A percentile compares a stretch with the other conserved stretches of the same genome.
These are phyloP conservation scores for Lantana camara DNA, from an alignment of 257 asterid species.

Conservation along the genomic window DNA sequence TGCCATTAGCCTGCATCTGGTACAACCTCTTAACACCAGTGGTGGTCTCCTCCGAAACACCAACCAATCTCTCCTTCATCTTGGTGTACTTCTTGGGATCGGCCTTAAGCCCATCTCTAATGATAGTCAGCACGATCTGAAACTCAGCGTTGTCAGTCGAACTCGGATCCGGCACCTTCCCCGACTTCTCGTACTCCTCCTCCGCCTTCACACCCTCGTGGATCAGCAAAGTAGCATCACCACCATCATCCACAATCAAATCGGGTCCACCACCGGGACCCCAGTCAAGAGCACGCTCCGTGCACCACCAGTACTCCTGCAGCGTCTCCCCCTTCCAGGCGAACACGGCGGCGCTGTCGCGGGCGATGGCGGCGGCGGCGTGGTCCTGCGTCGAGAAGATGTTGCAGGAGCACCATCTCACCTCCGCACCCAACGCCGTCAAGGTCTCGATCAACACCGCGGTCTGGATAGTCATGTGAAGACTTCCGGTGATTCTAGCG, in stretches of 20 bases:
- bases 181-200: slow-evolving; percentile 37
- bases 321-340: slow-evolving; percentile 46
- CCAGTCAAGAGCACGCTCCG: slow-evolving; percentile 50
- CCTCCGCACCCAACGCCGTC: slow-evolving; percentile 53
- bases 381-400: slow-evolving; percentile 41
- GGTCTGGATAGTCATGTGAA: slow-evolving; percentile 55
- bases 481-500: slow-evolving; percentile 48
- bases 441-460: slow-evolving; percentile 52
- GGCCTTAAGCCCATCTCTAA: slow-evolving; percentile 36
- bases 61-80: slow-evolving; percentile 50
- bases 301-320: slow-evolving; percentile 55
- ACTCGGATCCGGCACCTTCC: slow-evolving; percentile 40
- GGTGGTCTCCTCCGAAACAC: slow-evolving; percentile 52
- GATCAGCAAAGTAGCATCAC: slow-evolving; percentile 43
- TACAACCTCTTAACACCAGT: slow-evolving; percentile 51
- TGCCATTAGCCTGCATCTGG: slow-evolving; percentile 44
- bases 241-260: slow-evolving; percentile 47
- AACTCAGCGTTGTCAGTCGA: slow-evolving; percentile 46
- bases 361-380: slow-evolving; percentile 42
- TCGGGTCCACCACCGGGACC: slow-evolving; percentile 51
- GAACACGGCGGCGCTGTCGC: slow-evolving; percentile 41
- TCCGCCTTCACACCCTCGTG: slow-evolving; percentile 53
- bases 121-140: slow-evolving; percentile 39
- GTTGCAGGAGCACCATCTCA: slow-evolving; percentile 45
- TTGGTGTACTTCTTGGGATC: slow-evolving; percentile 42